phyloP scores from a whole-genome alignment of 495 filamentous ascomycete genomes.

The Friedmanniomyces endolithicus region DNA sequence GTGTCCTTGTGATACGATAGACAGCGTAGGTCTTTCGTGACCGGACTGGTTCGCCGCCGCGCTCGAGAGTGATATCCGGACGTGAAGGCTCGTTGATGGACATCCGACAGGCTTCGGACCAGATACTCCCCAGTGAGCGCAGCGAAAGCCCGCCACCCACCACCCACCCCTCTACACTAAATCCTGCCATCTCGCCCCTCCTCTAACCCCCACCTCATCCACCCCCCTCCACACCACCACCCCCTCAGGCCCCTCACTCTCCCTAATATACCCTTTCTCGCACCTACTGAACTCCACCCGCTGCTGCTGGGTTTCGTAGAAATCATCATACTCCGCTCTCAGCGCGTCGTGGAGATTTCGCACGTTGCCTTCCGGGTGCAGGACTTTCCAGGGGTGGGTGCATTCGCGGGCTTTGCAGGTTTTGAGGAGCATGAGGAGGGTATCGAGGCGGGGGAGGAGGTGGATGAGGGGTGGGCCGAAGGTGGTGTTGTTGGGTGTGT shows the following conservation, averaged over 20 bases:
- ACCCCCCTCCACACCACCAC: background rate
- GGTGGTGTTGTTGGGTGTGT: background rate
- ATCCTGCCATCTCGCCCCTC: slow-evolving; percentile 4
- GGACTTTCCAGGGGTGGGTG: slow-evolving; percentile 24
- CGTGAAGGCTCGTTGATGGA: no score
- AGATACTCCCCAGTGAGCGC: no score
- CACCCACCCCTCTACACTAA: background rate
- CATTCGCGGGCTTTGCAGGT: slow-evolving; percentile 25
- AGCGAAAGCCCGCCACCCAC: no score
- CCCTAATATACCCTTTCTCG: slow-evolving; percentile 47
- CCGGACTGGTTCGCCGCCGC: no score
- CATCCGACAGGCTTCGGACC: no score
- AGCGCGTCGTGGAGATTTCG: slow-evolving; percentile 32
- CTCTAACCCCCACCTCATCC: background rate
- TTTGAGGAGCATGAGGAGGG: slow-evolving; percentile 27
- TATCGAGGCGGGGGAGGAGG: slow-evolving; percentile 23
- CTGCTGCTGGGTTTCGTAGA: slow-evolving; percentile 33
- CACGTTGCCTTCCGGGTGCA: slow-evolving; percentile 27
- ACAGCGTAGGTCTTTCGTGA: no score
- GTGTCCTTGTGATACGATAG: no score
- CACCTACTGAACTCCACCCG: slow-evolving; percentile 33
- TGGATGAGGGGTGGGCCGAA: slow-evolving; percentile 1
- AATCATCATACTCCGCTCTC: slow-evolving; percentile 39
- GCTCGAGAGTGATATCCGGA: no score
- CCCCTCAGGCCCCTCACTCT: slow-evolving; percentile 43